Percentiles rank a stretch among this genome's conserved stretches.
Evolutionary conservation across 2,329 filamentous ascomycete species (phyloP).

Genomic region (Ceratocystis smalleyi): DNA sequence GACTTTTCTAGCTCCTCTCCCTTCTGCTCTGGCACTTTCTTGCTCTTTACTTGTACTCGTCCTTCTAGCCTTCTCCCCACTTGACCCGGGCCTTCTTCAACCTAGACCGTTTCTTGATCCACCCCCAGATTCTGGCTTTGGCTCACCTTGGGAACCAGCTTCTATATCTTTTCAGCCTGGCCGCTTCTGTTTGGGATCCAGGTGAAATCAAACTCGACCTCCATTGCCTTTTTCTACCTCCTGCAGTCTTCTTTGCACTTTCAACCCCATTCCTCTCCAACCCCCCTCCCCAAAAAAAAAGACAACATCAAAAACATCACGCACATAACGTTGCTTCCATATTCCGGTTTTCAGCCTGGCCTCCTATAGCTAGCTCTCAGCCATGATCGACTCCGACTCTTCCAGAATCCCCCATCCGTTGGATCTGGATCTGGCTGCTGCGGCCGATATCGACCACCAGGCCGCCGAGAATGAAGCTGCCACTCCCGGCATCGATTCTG

Average conservation of each 20-base stretch:
- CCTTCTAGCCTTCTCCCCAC: background rate
- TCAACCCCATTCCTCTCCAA: too few species aligned
- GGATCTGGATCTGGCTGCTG: constrained; percentile 9
- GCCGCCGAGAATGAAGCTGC: constrained; percentile 20
- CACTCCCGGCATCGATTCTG: constrained; percentile 22
- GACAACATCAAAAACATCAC: background rate
- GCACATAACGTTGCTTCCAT: background rate
- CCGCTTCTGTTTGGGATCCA: background rate
- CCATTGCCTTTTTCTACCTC: background rate
- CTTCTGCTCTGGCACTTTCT: background rate
- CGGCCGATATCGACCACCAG: constrained; percentile 15
- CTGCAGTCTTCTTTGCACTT: background rate
- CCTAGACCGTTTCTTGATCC: constrained; percentile 1
- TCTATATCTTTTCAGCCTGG: background rate
- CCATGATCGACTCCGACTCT: constrained; percentile 6
- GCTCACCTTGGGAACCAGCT: background rate
- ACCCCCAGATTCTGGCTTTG: constrained; percentile 8
- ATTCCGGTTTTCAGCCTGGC: background rate
- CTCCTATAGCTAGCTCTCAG: background rate
- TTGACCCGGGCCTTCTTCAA: constrained; percentile 3
- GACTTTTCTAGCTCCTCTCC: background rate
- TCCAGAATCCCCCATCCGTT: constrained; percentile 12
- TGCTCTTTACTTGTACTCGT: background rate
- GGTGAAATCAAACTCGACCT: background rate
- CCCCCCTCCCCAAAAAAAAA: background rate